A percentile compares a stretch with the other conserved stretches of the same genome.
These are phyloP conservation scores for Hydnomerulius pinastri DNA, from an alignment of 768 basidiomycete genomes.

Conservation along the genomic window DNA sequence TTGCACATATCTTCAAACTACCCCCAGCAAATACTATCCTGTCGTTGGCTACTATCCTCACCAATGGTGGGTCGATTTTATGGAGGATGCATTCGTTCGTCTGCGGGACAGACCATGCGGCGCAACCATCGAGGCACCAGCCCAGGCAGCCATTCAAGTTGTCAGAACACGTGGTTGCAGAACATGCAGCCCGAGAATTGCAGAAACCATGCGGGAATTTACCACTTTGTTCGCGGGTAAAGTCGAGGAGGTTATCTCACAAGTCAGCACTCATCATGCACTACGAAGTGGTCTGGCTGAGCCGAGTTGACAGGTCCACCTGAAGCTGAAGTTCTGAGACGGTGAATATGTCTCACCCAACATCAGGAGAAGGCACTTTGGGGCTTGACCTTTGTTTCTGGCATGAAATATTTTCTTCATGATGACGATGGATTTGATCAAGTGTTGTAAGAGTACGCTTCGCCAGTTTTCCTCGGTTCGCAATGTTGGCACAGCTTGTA, in stretches of 20 bases:
- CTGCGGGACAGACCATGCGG: constrained; percentile 23
- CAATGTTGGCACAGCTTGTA: not conserved
- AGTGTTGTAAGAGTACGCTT: not conserved
- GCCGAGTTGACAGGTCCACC: not conserved
- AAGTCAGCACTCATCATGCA: constrained; percentile 5
- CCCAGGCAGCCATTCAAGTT: not conserved
- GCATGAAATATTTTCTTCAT: too few relatives aligned
- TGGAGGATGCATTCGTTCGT: constrained; percentile 7
- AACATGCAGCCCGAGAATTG: not conserved
- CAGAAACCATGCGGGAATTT: constrained; percentile 18
- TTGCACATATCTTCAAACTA: too few relatives aligned
- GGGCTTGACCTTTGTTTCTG: too few relatives aligned
- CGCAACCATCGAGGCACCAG: constrained; percentile 2
- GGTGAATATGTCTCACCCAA: too few relatives aligned
- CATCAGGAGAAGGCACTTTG: too few relatives aligned
- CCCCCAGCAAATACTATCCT: too few relatives aligned
- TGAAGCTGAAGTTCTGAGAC: not conserved
- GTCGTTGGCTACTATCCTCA: too few relatives aligned
- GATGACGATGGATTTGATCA: not conserved
- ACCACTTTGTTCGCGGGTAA: constrained; percentile 8
- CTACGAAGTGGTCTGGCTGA: not conserved
- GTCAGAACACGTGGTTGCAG: not conserved
- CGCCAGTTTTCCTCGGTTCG: too few relatives aligned
- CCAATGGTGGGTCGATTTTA: constrained; percentile 25
- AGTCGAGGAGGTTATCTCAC: constrained; percentile 13